A percentile compares a stretch with the other conserved stretches of the same genome.
Conservation (phyloP, 371 early-diverging fungal genomes). For the Mortierella sp. region DNA sequence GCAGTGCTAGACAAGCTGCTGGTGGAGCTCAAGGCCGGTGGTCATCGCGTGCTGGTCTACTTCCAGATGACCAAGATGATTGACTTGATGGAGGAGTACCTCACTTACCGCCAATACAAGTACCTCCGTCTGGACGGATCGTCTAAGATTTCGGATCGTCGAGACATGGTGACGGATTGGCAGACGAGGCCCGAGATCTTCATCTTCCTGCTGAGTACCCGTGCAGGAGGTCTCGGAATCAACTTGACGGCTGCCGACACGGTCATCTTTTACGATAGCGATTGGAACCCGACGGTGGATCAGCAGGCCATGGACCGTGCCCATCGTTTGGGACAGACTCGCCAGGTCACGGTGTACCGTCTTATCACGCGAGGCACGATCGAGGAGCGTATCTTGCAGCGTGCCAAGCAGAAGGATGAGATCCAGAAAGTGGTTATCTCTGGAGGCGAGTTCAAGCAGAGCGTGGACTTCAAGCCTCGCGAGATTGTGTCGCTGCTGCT, state of each 20-base stretch:
- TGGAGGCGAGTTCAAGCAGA: conserved; percentile 88
- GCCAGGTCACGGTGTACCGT: conserved; percentile 95
- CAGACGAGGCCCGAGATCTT: conserved; percentile 93
- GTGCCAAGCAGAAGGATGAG: conserved; percentile 96
- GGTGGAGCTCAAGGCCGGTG: conserved; percentile 89
- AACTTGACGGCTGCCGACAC: conserved; percentile 99
- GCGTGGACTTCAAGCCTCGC: conserved; percentile 85
- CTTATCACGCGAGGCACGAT: conserved; percentile 93
- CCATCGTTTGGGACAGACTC: conserved; percentile 98
- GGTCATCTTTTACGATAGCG: conserved; percentile 99
- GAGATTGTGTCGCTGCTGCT: conserved; percentile 90
- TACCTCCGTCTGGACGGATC: conserved; percentile 98
- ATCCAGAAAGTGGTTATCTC: conserved; percentile 98
- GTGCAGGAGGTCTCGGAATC: conserved; percentile 99
- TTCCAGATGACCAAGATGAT: conserved; percentile 99
- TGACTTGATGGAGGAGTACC: conserved; percentile 97
- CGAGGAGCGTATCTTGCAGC: conserved; percentile 92
- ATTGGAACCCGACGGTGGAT: conserved; percentile 99
- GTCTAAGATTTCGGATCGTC: conserved; percentile 91
- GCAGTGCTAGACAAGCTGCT: conserved; percentile 90
- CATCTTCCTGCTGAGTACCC: conserved; percentile 97
- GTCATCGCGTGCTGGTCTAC: conserved; percentile 96
- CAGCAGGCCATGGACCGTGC: conserved; percentile 99
- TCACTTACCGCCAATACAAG: conserved; percentile 89
- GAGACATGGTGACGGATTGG: conserved; percentile 95